phyloP scores from a whole-genome alignment of 257 asterid genomes.

The Forsythia suspensa region DNA sequence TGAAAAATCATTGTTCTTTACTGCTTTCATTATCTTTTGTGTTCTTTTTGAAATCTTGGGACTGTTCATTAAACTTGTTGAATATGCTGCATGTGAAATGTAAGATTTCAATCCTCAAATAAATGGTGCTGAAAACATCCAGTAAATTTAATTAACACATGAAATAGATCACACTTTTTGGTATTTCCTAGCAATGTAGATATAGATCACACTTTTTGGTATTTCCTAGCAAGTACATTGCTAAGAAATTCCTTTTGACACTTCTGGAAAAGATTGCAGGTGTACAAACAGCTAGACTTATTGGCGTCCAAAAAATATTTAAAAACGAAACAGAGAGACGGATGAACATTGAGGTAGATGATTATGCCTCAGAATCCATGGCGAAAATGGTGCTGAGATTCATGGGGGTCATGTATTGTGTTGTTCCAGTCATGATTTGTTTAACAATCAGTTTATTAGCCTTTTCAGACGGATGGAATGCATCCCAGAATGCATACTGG shows the following conservation, averaged over 20 bases:
- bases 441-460: conserved; percentile 38
- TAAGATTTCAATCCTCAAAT: background rate
- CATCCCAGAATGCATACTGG: conserved; percentile 49
- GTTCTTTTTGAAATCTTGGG: no score
- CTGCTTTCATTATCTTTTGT: no score
- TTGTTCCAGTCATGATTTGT: conserved; percentile 36
- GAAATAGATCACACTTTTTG: background rate
- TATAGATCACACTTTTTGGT: background rate
- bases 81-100: background rate
- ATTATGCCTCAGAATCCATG: conserved; percentile 28
- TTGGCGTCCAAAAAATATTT: background rate
- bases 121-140: background rate
- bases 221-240: background rate
- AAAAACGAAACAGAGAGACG: background rate
- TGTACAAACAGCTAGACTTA: background rate
- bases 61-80: no score
- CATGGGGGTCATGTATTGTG: conserved; percentile 46
- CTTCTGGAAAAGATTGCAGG: background rate
- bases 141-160: background rate
- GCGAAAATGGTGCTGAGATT: conserved; percentile 44
- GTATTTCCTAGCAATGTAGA: background rate
- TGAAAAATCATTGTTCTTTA: no score
- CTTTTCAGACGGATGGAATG: conserved; percentile 52
- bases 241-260: background rate
- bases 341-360: background rate